phyloP scores from a whole-genome alignment of 441 rosid species.

The Theobroma grandiflorum region DNA sequence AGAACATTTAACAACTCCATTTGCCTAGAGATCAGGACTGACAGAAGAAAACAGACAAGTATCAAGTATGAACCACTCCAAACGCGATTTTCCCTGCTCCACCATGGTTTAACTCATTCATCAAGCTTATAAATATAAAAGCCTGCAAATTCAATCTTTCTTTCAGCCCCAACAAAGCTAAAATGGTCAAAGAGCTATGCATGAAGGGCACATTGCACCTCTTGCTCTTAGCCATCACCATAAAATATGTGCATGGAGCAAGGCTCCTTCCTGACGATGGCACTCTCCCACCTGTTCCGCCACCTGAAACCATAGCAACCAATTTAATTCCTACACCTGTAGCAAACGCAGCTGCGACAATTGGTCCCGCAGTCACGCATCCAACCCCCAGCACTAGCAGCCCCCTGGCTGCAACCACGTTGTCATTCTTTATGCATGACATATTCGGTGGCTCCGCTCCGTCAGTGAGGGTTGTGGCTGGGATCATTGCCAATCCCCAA shows the following conservation, averaged over 20 bases:
- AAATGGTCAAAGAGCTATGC: constrained; percentile 21
- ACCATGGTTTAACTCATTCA: constrained; percentile 7
- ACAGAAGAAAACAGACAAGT: too few relatives aligned
- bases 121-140: background rate
- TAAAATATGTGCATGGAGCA: constrained; percentile 20
- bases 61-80: background rate
- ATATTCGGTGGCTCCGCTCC: constrained; percentile 44
- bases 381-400: background rate
- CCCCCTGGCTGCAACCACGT: background rate
- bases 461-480: constrained; percentile 32
- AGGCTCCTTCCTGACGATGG: constrained; percentile 5
- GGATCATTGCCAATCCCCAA: constrained; percentile 26
- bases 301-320: constrained; percentile 12
- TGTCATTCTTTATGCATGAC: constrained; percentile 46
- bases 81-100: constrained; percentile 13
- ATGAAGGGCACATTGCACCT: constrained; percentile 25
- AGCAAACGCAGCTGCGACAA: background rate
- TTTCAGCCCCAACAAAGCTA: background rate
- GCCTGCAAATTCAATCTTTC: background rate
- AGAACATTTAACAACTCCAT: constrained; percentile 1
- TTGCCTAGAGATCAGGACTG: background rate
- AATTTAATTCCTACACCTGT: background rate
- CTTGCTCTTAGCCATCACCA: constrained; percentile 21
- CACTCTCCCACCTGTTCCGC: constrained; percentile 23
- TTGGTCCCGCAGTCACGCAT: background rate